phyloP scores from a whole-genome alignment of 208 protist genomes.

The Spongospora subterranea region DNA sequence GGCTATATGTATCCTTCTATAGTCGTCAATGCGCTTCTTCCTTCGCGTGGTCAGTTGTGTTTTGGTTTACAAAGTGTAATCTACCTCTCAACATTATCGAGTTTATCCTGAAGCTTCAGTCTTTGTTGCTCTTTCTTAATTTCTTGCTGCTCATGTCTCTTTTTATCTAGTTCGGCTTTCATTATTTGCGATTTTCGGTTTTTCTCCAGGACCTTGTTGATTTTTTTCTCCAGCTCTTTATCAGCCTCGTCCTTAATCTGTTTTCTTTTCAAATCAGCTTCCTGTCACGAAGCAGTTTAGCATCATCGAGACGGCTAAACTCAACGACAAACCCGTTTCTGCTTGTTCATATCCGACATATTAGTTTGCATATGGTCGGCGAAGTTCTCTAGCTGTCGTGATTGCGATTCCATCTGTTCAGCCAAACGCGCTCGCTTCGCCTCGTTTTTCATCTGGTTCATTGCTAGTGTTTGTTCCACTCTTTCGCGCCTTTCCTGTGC shows the following conservation, averaged over 20 bases:
- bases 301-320: background rate
- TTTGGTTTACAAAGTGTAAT: background rate
- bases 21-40: constrained; percentile 33
- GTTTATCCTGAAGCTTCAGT: constrained; percentile 20
- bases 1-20: constrained; percentile 17
- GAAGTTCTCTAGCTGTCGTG: constrained; percentile 32
- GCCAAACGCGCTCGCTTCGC: background rate
- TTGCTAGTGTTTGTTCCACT: background rate
- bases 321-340: background rate
- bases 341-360: background rate
- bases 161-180: constrained; percentile 9
- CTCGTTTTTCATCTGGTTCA: constrained; percentile 44
- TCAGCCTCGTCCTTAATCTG: constrained; percentile 25
- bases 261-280: constrained; percentile 28
- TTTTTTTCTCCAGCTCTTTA: constrained; percentile 4
- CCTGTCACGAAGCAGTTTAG: background rate
- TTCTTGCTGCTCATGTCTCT: constrained; percentile 33
- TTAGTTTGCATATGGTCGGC: constrained; percentile 36
- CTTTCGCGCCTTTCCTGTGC: background rate
- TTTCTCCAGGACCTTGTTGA: constrained; percentile 34
- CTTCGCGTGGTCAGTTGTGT: background rate
- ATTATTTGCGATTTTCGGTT: background rate
- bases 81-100: constrained; percentile 27
- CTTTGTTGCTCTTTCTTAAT: background rate
- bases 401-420: constrained; percentile 19